phyloP scores from a whole-genome alignment of 768 basidiomycete genomes.

The Russula brevipes region DNA sequence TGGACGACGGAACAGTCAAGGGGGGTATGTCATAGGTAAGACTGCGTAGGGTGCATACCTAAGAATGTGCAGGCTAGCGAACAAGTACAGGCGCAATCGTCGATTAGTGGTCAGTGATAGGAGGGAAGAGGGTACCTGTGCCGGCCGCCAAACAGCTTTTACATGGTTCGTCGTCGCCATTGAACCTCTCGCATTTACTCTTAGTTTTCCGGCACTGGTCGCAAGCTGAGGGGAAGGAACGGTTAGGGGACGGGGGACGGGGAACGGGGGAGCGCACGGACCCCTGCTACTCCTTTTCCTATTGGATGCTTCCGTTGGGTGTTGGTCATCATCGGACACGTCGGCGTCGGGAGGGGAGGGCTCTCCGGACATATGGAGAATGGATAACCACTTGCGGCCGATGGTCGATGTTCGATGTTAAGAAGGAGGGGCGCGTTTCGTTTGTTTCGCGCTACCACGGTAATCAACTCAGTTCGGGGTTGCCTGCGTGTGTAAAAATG shows the following conservation, averaged over 20 bases:
- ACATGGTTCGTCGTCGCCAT: slow-evolving; percentile 46
- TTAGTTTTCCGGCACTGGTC: slow-evolving; percentile 87
- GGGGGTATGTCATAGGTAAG: not conserved
- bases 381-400: not conserved
- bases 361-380: slow-evolving; percentile 11
- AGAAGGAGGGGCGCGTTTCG: too few relatives aligned
- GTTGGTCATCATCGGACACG: slow-evolving; percentile 23
- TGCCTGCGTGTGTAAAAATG: too few relatives aligned
- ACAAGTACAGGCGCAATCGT: slow-evolving; percentile 25
- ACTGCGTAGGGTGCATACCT: slow-evolving; percentile 34
- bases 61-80: slow-evolving; percentile 60
- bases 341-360: slow-evolving; percentile 20
- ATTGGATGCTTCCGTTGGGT: slow-evolving; percentile 14
- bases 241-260: not conserved
- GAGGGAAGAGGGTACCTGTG: slow-evolving; percentile 37
- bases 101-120: slow-evolving; percentile 25
- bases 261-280: not conserved
- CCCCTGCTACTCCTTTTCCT: slow-evolving; percentile 26
- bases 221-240: slow-evolving; percentile 48
- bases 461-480: too few relatives aligned
- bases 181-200: slow-evolving; percentile 71
- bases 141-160: slow-evolving; percentile 59
- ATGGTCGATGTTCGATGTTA: too few relatives aligned
- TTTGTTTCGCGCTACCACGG: too few relatives aligned
- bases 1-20: slow-evolving; percentile 29